Evolutionary conservation across 2,329 filamentous ascomycete species (phyloP).

Genomic region (Nothomitra cinnamomea): DNA sequence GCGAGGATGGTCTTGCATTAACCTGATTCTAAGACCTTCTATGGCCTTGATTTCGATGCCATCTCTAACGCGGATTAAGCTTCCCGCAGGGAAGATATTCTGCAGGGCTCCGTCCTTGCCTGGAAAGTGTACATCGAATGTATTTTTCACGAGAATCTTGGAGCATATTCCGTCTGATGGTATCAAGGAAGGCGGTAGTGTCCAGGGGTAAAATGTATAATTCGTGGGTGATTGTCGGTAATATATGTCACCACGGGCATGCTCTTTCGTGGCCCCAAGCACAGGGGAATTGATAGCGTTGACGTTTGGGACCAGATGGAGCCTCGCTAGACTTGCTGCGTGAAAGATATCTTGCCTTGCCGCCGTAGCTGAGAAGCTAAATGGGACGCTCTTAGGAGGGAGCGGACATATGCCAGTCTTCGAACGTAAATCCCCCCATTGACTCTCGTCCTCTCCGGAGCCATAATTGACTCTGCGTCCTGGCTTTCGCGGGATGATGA

Average conservation of each 20-base stretch:
- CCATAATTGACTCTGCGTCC: constrained; percentile 6
- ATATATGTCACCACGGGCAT: constrained; percentile 34
- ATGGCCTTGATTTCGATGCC: constrained; percentile 44
- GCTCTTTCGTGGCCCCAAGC: constrained; percentile 34
- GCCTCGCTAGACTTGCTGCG: constrained; percentile 65
- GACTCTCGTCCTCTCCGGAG: neutral
- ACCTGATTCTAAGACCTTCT: constrained; percentile 34
- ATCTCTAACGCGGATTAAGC: constrained; percentile 38
- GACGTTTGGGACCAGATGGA: constrained; percentile 49
- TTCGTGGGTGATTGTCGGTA: constrained; percentile 49
- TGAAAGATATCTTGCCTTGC: constrained; percentile 73
- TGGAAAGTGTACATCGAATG: constrained; percentile 54
- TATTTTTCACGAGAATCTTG: constrained; percentile 50
- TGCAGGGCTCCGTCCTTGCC: constrained; percentile 8
- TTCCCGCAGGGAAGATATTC: constrained; percentile 8
- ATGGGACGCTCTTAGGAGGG: constrained; percentile 38
- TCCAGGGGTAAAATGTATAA: constrained; percentile 86
- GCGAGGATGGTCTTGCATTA: constrained; percentile 29
- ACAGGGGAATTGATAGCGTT: constrained; percentile 29
- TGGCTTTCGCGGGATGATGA: constrained; percentile 53
- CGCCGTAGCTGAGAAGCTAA: constrained; percentile 65
- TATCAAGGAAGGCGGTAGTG: constrained; percentile 58
- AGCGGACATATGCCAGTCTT: constrained; percentile 42
- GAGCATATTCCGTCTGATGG: constrained; percentile 63
- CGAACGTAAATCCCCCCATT: neutral